These are phyloP conservation scores for Colletotrichum sp. DNA, from an alignment of 2,329 filamentous ascomycete species.

Conservation along the genomic window DNA sequence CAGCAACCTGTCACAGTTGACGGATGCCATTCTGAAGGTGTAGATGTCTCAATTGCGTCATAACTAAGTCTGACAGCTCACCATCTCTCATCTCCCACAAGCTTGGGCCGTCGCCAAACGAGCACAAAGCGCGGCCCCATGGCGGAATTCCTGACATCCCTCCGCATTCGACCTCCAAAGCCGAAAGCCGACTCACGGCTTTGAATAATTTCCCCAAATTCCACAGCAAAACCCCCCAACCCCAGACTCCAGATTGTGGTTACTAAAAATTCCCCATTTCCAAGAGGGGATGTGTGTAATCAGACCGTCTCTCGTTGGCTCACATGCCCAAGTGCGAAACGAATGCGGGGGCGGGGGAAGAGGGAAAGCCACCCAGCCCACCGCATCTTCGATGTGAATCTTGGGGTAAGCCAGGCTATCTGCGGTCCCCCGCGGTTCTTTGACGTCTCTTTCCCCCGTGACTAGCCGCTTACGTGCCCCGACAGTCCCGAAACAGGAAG, in stretches of 20 bases:
- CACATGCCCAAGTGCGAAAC: slow-evolving; percentile 14
- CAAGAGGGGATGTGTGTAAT: not conserved
- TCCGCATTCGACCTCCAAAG: not conserved
- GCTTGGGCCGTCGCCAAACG: slow-evolving; percentile 4
- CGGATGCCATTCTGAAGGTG: accelerated
- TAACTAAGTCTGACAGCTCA: not conserved
- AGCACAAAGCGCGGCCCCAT: not conserved
- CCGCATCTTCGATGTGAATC: not conserved
- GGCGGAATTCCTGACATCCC: not conserved
- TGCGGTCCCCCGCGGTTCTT: not conserved
- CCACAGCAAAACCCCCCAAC: not conserved
- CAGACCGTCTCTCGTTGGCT: slow-evolving; percentile 8
- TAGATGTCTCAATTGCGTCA: not conserved
- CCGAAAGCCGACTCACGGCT: not conserved
- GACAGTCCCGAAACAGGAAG: not conserved
- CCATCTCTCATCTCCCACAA: not conserved
- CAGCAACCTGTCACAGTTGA: too few relatives aligned
- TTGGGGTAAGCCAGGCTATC: slow-evolving; percentile 13
- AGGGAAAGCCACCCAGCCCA: not conserved
- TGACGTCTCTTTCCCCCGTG: not conserved
- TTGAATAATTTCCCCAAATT: not conserved
- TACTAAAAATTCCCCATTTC: not conserved
- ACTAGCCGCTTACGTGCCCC: not conserved
- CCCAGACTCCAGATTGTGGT: not conserved
- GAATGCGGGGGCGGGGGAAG: not conserved